Evolutionary conservation across 352 stramenopile species (phyloP).

Genomic region (Phytophthora crassamura): DNA sequence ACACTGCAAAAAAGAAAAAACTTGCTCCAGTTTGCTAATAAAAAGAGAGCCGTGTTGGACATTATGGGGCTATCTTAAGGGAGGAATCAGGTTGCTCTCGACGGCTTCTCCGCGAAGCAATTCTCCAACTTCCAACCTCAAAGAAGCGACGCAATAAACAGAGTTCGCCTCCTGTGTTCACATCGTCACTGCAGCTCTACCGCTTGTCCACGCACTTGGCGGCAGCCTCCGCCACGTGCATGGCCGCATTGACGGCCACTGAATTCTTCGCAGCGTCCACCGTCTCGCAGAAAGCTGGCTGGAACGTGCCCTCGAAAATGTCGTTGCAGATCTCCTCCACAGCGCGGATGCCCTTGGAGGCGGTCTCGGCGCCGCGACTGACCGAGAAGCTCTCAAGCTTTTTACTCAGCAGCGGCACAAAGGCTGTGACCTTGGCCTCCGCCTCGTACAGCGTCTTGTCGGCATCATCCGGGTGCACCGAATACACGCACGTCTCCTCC

Average conservation of each 20-base stretch:
- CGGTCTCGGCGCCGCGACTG: constrained; percentile 72
- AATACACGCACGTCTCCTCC: constrained; percentile 88
- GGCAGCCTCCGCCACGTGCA: constrained; percentile 1
- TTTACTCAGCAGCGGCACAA: constrained; percentile 80
- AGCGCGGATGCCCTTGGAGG: constrained; percentile 79
- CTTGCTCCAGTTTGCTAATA: constrained; percentile 17
- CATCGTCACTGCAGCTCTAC: constrained; percentile 3
- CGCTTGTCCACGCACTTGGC: constrained; percentile 20
- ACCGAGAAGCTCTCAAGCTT: constrained; percentile 87
- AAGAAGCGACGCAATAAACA: too few relatives aligned
- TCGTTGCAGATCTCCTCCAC: constrained; percentile 86
- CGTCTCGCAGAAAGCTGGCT: constrained; percentile 66
- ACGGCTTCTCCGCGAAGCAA: too few relatives aligned
- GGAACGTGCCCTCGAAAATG: constrained; percentile 87
- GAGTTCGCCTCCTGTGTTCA: too few relatives aligned
- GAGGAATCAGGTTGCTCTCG: background rate
- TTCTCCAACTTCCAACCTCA: too few relatives aligned
- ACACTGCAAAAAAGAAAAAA: background rate
- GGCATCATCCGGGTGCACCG: constrained; percentile 61
- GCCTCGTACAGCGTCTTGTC: constrained; percentile 72
- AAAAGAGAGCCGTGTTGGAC: constrained; percentile 22
- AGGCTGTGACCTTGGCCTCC: constrained; percentile 82
- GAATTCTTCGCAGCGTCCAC: constrained; percentile 1
- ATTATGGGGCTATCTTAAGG: background rate
- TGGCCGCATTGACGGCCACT: background rate